A percentile compares a stretch with the other conserved stretches of the same genome.
Conservation (phyloP, 139 green algal genomes). For the Asterochloris sp. region DNA sequence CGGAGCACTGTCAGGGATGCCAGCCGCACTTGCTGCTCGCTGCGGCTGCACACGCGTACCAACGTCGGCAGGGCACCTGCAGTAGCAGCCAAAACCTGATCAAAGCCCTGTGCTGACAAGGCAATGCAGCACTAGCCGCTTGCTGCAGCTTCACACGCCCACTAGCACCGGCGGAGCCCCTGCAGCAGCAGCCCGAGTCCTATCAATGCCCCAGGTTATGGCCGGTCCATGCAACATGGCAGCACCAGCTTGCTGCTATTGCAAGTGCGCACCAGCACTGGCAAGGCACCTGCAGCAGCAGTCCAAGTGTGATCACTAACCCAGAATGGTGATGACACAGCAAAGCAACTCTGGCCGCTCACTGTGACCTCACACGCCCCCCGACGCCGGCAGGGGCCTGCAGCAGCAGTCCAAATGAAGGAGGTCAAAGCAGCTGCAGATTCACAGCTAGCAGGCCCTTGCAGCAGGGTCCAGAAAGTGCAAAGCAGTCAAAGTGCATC, state of each 20-base stretch:
- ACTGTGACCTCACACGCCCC: not conserved
- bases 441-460: too few relatives aligned
- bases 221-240: too few relatives aligned
- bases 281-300: not conserved
- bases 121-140: not conserved
- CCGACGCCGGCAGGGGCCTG: too few relatives aligned
- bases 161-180: too few relatives aligned
- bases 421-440: too few relatives aligned
- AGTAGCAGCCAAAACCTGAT: not conserved
- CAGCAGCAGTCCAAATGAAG: too few relatives aligned
- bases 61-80: constrained; percentile 1
- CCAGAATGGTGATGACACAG: not conserved
- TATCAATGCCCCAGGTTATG: too few relatives aligned
- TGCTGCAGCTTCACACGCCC: not conserved
- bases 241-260: too few relatives aligned
- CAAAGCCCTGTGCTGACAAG: not conserved
- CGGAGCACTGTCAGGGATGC: not conserved
- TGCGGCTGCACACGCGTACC: not conserved
- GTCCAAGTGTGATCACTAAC: not conserved
- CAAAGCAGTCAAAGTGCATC: too few relatives aligned
- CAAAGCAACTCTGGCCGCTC: not conserved
- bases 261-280: not conserved
- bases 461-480: too few relatives aligned
- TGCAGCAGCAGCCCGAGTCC: too few relatives aligned
- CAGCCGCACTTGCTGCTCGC: constrained; percentile 3